These are phyloP conservation scores for Trypanosoma congolense DNA, from an alignment of 208 protist species.

Conservation along the genomic window DNA sequence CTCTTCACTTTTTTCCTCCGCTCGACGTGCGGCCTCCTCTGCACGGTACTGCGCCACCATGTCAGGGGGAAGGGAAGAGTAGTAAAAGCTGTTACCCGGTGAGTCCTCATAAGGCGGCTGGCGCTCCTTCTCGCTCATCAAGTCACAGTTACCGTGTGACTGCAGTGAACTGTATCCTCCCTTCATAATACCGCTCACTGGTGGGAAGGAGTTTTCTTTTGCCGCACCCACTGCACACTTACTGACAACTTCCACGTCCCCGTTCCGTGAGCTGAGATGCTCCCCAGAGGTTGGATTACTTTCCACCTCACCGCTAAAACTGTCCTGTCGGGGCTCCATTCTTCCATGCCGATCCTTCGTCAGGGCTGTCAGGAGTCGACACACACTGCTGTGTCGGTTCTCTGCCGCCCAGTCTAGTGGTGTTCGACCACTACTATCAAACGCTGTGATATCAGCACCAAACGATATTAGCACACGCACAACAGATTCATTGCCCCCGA, in stretches of 20 bases:
- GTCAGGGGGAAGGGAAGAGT: slow-evolving; percentile 13
- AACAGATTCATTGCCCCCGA: slow-evolving; percentile 73
- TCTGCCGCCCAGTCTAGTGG: slow-evolving; percentile 78
- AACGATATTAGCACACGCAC: slow-evolving; percentile 79
- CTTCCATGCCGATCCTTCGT: slow-evolving; percentile 21
- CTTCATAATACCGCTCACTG: no score
- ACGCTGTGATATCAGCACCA: slow-evolving; percentile 63
- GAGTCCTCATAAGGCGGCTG: neutral
- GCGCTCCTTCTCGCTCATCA: neutral
- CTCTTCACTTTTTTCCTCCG: slow-evolving; percentile 2
- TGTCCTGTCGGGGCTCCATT: slow-evolving; percentile 14
- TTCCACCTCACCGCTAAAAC: neutral
- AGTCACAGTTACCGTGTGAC: no score
- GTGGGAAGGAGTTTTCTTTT: no score
- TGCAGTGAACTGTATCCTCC: no score
- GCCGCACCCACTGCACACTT: no score
- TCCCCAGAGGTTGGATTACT: neutral
- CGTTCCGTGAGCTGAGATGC: no score
- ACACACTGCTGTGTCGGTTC: slow-evolving; percentile 75
- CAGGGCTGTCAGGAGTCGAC: slow-evolving; percentile 50
- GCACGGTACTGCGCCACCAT: slow-evolving; percentile 3
- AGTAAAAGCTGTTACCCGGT: neutral
- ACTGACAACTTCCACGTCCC: no score
- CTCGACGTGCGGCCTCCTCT: neutral
- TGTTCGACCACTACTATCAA: slow-evolving; percentile 71